Conservation (phyloP, 2,329 filamentous ascomycete genomes). For the Aspergillus calidoustus region DNA sequence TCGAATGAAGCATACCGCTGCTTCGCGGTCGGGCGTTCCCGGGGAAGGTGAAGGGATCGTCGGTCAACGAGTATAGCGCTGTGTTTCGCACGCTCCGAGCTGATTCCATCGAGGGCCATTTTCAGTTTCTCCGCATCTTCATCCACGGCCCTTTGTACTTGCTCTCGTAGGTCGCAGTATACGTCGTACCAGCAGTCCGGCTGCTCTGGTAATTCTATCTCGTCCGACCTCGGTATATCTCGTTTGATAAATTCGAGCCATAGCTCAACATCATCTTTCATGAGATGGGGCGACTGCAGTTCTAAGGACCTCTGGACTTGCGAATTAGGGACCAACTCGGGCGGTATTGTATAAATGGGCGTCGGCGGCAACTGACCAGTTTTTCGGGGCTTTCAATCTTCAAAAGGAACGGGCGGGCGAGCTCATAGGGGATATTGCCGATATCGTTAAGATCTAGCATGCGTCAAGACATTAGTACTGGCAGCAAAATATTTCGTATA, state of each 20-base stretch:
- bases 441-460: slow-evolving; percentile 66
- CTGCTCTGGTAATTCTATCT: slow-evolving; percentile 68
- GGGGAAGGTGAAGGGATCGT: slow-evolving; percentile 34
- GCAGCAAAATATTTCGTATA: background rate
- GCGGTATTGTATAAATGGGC: background rate
- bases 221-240: slow-evolving; percentile 72
- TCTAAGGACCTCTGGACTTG: slow-evolving; percentile 64
- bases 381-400: slow-evolving; percentile 75
- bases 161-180: slow-evolving; percentile 70
- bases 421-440: slow-evolving; percentile 70
- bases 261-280: slow-evolving; percentile 69
- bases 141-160: slow-evolving; percentile 61
- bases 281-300: slow-evolving; percentile 74
- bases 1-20: slow-evolving; percentile 39
- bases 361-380: slow-evolving; percentile 56
- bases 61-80: slow-evolving; percentile 59
- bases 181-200: slow-evolving; percentile 76
- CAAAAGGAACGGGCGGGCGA: slow-evolving; percentile 69
- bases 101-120: slow-evolving; percentile 61
- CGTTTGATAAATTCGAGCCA: slow-evolving; percentile 80
- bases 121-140: slow-evolving; percentile 64
- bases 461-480: slow-evolving; percentile 5
- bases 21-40: slow-evolving; percentile 33
- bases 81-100: slow-evolving; percentile 62
- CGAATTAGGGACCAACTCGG: slow-evolving; percentile 8